These are phyloP conservation scores for Aspergillus hiratsukae DNA, from an alignment of 2,329 filamentous ascomycete species.

Conservation along the genomic window DNA sequence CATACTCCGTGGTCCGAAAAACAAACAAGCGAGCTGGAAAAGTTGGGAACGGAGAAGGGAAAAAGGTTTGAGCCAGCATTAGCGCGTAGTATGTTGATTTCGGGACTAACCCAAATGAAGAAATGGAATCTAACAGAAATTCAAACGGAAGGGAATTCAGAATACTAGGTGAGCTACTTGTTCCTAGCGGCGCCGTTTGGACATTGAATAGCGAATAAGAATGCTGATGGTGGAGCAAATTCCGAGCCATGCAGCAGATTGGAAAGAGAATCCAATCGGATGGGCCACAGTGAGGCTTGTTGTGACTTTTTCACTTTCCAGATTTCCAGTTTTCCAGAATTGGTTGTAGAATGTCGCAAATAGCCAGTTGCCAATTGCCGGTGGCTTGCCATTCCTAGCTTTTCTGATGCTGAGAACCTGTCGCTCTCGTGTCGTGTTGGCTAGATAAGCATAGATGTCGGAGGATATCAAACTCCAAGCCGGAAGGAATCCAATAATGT, in stretches of 20 bases:
- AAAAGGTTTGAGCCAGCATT: constrained; percentile 2
- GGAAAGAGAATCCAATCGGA: constrained; percentile 15
- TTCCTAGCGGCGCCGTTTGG: constrained; percentile 18
- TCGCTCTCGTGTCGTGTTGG: background rate
- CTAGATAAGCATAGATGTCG: background rate
- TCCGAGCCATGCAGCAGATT: constrained; percentile 11
- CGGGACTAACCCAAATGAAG: constrained; percentile 7
- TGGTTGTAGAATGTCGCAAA: background rate
- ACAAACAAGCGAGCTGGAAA: background rate
- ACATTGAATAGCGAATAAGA: constrained; percentile 8
- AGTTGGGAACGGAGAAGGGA: background rate
- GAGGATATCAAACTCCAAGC: background rate
- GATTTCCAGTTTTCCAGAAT: background rate
- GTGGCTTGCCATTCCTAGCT: background rate
- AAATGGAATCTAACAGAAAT: constrained; percentile 10
- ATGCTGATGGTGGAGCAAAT: constrained; percentile 3
- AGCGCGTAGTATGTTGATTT: constrained; percentile 5
- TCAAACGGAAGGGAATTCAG: constrained; percentile 8
- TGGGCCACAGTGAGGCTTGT: constrained; percentile 6
- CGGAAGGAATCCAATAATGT: no score
- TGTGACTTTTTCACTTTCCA: background rate
- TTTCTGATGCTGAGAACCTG: background rate
- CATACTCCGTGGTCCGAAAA: background rate
- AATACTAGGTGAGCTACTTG: background rate
- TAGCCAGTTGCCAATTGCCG: no score